Evolutionary conservation across 2,329 filamentous ascomycete genomes (phyloP), one percentile per base, ranked within the genome.

Genomic region (Graphiopsis chlorocephala): DNA sequence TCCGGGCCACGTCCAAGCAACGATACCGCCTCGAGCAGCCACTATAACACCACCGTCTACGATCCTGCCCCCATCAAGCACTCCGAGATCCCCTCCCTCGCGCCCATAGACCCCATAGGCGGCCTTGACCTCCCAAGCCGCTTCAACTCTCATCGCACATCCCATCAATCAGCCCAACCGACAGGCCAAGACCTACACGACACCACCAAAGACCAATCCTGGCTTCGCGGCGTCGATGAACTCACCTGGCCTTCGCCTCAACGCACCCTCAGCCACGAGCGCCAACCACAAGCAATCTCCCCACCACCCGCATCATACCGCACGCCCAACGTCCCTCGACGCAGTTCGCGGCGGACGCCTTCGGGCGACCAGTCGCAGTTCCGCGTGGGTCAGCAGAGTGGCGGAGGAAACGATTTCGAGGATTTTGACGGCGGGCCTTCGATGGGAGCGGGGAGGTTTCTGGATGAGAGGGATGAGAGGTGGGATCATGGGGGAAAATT

Each of bases 41-140:
- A 15, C 15, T 55, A 53, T 20, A 31, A 25, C 14, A 26, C 11
- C 28, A 8, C 29, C 45, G 25, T 15, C 42, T 15, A 14, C 11
- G 12, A n/a, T 23, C 10, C 33, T 7, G 23, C 45, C 7, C 26
- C 42, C 7, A 42, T 23, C 2, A 68, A 61, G 67, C 68, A 12
- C 67, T 71, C 59, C 64, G 66, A 68, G 20, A 61, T 69, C 10
- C 72, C 72, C 3, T 68, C 68, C 10, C 69, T 75, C 2, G 70
- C 66, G 8, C 72, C 73, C 8, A 74, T 75, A 14, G 70, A 72
- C n/a, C 42, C 61, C 2, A 67, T 72, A 15, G 73, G 73, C 23
- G 67, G 65, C 26, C 68, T 75, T 17, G 72, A 74, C 35, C 58
- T 75, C 20, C 73, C 73, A 12, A 72, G 69, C n/a, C 69, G 73